Base-by-base conservation (phyloP, 805 yeast genomes). In the Myxozyma monticola region DNA sequence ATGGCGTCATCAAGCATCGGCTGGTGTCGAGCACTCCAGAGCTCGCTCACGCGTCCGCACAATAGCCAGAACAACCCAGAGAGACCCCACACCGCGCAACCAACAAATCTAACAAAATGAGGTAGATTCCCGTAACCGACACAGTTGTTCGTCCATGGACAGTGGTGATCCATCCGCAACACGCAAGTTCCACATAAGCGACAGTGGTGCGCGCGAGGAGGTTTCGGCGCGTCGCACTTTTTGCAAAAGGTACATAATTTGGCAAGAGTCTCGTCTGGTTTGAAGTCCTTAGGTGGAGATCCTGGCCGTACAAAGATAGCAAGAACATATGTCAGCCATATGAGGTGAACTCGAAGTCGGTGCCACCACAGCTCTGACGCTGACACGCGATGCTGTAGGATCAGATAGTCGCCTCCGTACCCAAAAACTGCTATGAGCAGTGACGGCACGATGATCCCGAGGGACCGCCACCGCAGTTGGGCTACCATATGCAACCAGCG, bases 81-180 rank as follows among this genome's bases (percentile, higher is more conserved):
- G 7, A 58, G 31, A 2, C 67, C 57, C 35, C 62, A 57, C 6
- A 56, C 51, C 10, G 86, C 83, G 85, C 89, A 83, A 9, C 75
- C 60, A 30, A 90, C 62, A 63, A 90, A 90, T 47, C 96, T 71
- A 55, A 85, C 61, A 64, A 90, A 90, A 65, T 87, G 90, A 0
- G 95, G 88, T 65, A 80, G 73, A 63, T 90, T 90, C 0, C 68
- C 66, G 63, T 80, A 81, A 0, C 97, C 97, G 18, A 90, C 91
- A 64, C 96, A 90, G 64, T 87, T 90, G 66, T 80, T 78, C 0
- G 96, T 88, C 96, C 96, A 90, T 0, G 96, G 96, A 65, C 84
- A 83, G 69, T 89, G 96, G 65, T 89, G 97, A 66, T 89, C 97
- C 96, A 89, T 90, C 63, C 79, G 78, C 49, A 89, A 65, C n/a